These are phyloP conservation scores for Bacterosira constricta DNA, from an alignment of 108 stramenopile genomes.

Conservation along the genomic window DNA sequence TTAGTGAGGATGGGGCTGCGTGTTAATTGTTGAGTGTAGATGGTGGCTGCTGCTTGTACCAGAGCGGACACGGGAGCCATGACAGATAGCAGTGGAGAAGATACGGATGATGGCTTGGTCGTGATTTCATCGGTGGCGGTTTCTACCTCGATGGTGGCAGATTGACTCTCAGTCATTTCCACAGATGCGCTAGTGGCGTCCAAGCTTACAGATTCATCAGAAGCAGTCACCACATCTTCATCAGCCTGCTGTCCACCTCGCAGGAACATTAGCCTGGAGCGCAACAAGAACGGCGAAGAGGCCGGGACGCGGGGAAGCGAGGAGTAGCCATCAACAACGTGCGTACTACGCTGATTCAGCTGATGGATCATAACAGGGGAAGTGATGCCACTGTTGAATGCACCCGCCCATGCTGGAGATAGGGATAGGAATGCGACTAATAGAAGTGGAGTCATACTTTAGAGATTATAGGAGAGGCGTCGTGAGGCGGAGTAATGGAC, in stretches of 20 bases:
- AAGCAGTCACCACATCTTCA: constrained; percentile 1
- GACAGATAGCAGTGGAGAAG: not conserved
- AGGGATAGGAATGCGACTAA: no score
- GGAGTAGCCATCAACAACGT: not conserved
- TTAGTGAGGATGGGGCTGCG: constrained; percentile 77
- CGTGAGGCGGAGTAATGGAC: no score
- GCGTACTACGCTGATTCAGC: no score
- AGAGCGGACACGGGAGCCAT: constrained; percentile 27
- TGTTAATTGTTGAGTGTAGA: constrained; percentile 46
- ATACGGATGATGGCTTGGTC: no score
- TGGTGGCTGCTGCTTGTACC: constrained; percentile 23
- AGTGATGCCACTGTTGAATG: constrained; percentile 33
- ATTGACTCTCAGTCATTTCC: constrained; percentile 15
- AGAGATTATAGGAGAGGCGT: no score
- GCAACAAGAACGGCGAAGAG: not conserved
- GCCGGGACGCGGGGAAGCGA: not conserved
- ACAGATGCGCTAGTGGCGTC: constrained; percentile 20
- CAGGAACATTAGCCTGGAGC: constrained; percentile 7
- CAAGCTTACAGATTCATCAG: constrained; percentile 22
- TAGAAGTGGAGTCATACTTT: no score
- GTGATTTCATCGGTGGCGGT: not conserved
- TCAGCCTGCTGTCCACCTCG: constrained; percentile 17
- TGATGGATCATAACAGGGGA: no score
- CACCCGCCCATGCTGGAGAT: constrained; percentile 27
- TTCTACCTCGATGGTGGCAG: constrained; percentile 10